Percentiles rank a stretch among this genome's conserved stretches.
Conservation (phyloP, 306 rosid genomes). For the Quillaja saponaria region DNA sequence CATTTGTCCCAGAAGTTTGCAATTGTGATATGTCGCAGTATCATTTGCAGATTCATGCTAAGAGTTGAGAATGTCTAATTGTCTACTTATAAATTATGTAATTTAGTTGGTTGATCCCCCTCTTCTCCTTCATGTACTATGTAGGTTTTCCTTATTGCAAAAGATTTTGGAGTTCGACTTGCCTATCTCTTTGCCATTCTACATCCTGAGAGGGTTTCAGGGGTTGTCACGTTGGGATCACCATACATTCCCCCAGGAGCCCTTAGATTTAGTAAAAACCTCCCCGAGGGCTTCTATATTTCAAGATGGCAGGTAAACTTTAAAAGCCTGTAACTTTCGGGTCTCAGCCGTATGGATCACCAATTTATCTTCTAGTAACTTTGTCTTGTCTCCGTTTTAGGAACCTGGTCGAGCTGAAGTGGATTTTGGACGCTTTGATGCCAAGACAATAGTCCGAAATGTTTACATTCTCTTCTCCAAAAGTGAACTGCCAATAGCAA, state of each 20-base stretch:
- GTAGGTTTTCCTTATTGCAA: conserved; percentile 68
- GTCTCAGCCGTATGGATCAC: background rate
- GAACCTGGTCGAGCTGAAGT: conserved; percentile 83
- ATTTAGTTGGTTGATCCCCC: background rate
- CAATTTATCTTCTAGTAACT: background rate
- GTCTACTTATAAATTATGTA: background rate
- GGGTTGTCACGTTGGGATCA: conserved; percentile 68
- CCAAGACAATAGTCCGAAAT: conserved; percentile 66
- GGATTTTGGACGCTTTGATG: conserved; percentile 76
- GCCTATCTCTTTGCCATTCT: conserved; percentile 54
- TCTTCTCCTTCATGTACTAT: background rate
- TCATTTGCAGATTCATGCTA: no score
- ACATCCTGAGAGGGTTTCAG: conserved; percentile 69
- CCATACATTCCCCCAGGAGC: conserved; percentile 58
- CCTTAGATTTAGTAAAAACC: background rate
- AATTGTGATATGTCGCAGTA: no score
- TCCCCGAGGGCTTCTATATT: conserved; percentile 80
- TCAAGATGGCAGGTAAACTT: conserved; percentile 64
- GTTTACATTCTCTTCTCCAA: no score
- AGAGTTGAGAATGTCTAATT: no score
- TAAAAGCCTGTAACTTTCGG: background rate
- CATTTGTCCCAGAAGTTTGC: no score
- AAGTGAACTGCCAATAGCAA: no score
- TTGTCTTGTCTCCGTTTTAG: conserved; percentile 41
- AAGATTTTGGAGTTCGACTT: conserved; percentile 68